Conservation (phyloP, 2,329 filamentous ascomycete genomes). For the Mycocentrospora acerina region DNA sequence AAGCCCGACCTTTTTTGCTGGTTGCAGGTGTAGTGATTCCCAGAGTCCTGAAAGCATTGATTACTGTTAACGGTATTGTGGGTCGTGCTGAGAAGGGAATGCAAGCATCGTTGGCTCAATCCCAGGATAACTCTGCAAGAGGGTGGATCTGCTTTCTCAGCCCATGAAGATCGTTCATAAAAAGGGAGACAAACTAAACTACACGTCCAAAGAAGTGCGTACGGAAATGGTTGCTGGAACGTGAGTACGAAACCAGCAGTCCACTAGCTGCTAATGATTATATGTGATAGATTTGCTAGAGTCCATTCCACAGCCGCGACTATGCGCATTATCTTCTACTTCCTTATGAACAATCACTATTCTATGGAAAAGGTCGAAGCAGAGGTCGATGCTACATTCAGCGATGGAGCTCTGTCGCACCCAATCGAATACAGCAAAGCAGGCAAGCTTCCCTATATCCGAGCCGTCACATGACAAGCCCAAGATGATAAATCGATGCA, state of each 20-base stretch:
- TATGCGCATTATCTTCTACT: slow-evolving; percentile 42
- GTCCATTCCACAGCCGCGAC: slow-evolving; percentile 40
- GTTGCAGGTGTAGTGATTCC: slow-evolving; percentile 14
- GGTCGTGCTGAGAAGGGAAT: slow-evolving; percentile 18
- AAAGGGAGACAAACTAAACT: too few species aligned
- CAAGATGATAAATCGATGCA: too few species aligned
- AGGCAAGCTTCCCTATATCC: slow-evolving; percentile 70
- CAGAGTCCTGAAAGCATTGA: slow-evolving; percentile 23
- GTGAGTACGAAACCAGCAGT: too few species aligned
- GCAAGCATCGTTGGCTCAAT: slow-evolving; percentile 9
- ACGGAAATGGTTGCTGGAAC: too few species aligned
- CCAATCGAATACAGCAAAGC: slow-evolving; percentile 45
- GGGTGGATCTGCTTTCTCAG: slow-evolving; percentile 34
- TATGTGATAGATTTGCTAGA: slow-evolving; percentile 32
- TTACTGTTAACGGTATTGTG: slow-evolving; percentile 17
- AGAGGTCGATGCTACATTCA: slow-evolving; percentile 19
- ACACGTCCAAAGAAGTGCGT: too few species aligned
- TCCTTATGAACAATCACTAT: slow-evolving; percentile 38
- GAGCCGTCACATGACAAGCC: too few species aligned
- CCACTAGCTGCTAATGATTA: too few species aligned
- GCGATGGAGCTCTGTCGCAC: slow-evolving; percentile 8
- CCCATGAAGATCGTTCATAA: slow-evolving; percentile 31
- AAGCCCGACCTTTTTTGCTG: slow-evolving; percentile 8
- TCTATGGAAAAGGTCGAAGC: slow-evolving; percentile 10
- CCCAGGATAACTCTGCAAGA: slow-evolving; percentile 11